A percentile compares a stretch with the other conserved stretches of the same genome.
Evolutionary conservation across 331 rosid species (phyloP).

Genomic region (Erythrophleum ivorense): DNA sequence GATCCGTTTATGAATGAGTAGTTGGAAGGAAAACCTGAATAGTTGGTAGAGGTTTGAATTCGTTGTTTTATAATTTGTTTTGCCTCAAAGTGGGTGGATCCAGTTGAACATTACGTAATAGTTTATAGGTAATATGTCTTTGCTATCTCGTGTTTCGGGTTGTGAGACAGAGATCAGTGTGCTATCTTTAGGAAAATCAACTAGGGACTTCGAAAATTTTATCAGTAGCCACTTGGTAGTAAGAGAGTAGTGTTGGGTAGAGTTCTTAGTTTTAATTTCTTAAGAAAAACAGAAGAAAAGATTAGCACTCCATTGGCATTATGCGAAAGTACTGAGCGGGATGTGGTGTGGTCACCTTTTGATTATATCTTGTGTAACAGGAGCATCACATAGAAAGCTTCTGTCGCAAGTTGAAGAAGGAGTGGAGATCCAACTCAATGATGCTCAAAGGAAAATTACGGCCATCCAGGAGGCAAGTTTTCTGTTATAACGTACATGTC

Average conservation of each 20-base stretch:
- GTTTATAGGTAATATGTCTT: background rate
- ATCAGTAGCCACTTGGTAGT: constrained; percentile 5
- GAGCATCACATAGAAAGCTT: constrained; percentile 74
- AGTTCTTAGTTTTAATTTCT: constrained; percentile 21
- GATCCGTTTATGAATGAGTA: background rate
- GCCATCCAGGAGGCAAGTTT: constrained; percentile 78
- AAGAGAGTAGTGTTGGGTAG: constrained; percentile 7
- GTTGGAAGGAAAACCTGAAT: constrained; percentile 23
- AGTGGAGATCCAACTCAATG: constrained; percentile 64
- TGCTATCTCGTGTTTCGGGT: constrained; percentile 16
- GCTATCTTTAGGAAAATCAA: background rate
- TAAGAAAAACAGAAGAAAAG: background rate
- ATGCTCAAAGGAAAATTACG: constrained; percentile 74
- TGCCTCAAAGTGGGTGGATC: constrained; percentile 1
- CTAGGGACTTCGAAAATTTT: constrained; percentile 10
- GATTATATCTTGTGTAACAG: constrained; percentile 51
- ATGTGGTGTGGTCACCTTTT: constrained; percentile 36
- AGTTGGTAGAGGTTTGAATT: constrained; percentile 10
- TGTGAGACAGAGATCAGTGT: background rate
- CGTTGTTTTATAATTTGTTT: constrained; percentile 25
- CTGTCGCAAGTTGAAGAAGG: constrained; percentile 77
- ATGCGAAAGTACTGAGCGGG: constrained; percentile 24
- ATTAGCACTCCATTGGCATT: background rate
- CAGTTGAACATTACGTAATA: background rate
- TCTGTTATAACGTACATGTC: constrained; percentile 15